Base-by-base conservation (phyloP, 805 yeast genomes). In the Scheffersomyces amazonensis region DNA sequence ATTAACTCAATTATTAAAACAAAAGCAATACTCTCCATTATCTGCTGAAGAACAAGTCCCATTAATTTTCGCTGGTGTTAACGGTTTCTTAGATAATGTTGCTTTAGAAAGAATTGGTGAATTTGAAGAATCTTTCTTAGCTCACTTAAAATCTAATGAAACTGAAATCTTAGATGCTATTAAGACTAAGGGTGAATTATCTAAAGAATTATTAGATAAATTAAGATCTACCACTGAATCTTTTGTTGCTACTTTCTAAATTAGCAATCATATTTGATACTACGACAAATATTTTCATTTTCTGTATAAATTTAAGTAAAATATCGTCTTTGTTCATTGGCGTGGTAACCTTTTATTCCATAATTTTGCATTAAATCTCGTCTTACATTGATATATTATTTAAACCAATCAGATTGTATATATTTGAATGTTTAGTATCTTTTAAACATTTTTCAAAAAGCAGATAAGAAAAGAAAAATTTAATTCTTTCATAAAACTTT, bases 11-110 rank as follows among this genome's bases (percentile, higher is more conserved):
- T 79, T 93, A 73, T 83, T 93, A 73, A 90, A 91, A 78, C 99
- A 93, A 81, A 86, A 82, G 73, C 99, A 93, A 81, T 88, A 82
- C 81, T 62, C 84, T 61, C 99, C 99, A 71, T 76, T 91, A 67
- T 84, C 96, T 68, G 95, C 98, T 64, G 97, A 93, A 77, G 96
- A 91, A 77, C 96, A 89, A 80, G 99, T 95, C 51, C 99, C 99
- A 68, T 77, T 89, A 68, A 89, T 93, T 69, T 93, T 71, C 81
- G 99, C 98, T 53, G 99, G 99, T 91, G 99, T 95, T 65, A 90
- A 91, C 83, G 99, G 99, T 82, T 89, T 65, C 90, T 83, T 93
- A 66, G 99, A 93, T 71, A 63, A 73, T 56, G 65, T 93, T 59
- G 86, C 93, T 55, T 74, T 91, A 55, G 81, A 83, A 66, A 85